Conservation (phyloP, 2,329 filamentous ascomycete genomes). For the Westerdykella ornata region DNA sequence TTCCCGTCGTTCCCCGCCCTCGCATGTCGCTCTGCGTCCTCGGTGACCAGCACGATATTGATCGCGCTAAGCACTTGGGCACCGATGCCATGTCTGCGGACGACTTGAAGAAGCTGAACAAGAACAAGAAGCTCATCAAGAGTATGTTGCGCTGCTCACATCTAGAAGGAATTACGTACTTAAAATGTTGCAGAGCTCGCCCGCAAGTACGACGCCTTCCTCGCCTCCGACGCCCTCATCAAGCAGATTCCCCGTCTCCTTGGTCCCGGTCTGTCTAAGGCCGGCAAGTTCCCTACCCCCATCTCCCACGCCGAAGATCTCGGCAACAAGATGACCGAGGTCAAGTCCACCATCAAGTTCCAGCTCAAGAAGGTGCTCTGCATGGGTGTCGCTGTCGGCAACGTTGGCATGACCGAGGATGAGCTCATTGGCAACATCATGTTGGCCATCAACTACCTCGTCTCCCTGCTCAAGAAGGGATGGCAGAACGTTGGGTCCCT, state of each 20-base stretch:
- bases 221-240: slow-evolving; percentile 95
- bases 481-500: slow-evolving; percentile 99
- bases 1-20: slow-evolving; percentile 59
- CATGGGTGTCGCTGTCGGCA: slow-evolving; percentile 98
- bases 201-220: slow-evolving; percentile 99
- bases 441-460: slow-evolving; percentile 99
- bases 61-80: slow-evolving; percentile 98
- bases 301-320: slow-evolving; percentile 97
- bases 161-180: not conserved
- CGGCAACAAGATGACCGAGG: slow-evolving; percentile 90
- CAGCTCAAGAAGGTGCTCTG: slow-evolving; percentile 99
- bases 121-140: slow-evolving; percentile 99
- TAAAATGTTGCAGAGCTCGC: slow-evolving; percentile 59
- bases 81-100: slow-evolving; percentile 97
- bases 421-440: slow-evolving; percentile 98
- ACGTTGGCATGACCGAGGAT: slow-evolving; percentile 95
- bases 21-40: slow-evolving; percentile 56
- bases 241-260: slow-evolving; percentile 99
- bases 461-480: slow-evolving; percentile 99
- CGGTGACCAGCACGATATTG: slow-evolving; percentile 96
- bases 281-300: slow-evolving; percentile 99
- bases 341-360: slow-evolving; percentile 99
- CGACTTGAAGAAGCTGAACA: slow-evolving; percentile 99
- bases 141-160: slow-evolving; percentile 36
- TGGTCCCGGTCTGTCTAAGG: slow-evolving; percentile 59